Percentiles rank a stretch among this genome's conserved stretches.
Conservation (phyloP, 176 grass and related monocot species). For the Echinochloa phyllopogon region DNA sequence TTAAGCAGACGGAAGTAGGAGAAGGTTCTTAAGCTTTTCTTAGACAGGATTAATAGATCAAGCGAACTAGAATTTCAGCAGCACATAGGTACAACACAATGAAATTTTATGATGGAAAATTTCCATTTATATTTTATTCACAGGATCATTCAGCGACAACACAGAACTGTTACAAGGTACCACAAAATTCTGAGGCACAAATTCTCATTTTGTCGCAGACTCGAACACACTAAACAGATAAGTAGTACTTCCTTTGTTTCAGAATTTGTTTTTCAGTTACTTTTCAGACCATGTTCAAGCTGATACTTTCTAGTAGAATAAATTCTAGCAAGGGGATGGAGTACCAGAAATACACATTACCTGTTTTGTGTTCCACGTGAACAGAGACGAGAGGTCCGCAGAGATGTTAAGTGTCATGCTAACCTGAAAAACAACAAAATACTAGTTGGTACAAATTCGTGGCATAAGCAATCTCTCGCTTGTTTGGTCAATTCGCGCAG, state of each 20-base stretch:
- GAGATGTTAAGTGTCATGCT: constrained; percentile 97
- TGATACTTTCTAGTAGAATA: neutral
- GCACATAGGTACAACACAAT: neutral
- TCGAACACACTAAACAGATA: neutral
- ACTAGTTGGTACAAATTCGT: neutral
- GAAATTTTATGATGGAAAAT: neutral
- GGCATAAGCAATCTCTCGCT: neutral
- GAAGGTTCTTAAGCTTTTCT: neutral
- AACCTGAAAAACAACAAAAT: constrained; percentile 54
- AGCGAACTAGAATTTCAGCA: neutral
- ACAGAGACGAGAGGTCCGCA: constrained; percentile 88
- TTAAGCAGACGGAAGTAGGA: neutral
- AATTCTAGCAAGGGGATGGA: neutral
- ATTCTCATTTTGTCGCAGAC: neutral
- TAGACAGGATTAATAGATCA: neutral
- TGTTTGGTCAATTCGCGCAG: neutral
- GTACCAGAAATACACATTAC: constrained; percentile 38
- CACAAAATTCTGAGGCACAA: neutral
- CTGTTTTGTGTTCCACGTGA: constrained; percentile 99
- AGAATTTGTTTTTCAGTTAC: neutral
- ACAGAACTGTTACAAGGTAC: neutral
- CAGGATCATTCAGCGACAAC: neutral
- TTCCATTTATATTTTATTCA: neutral
- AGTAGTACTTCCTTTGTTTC: neutral
- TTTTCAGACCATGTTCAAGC: neutral